Evolutionary conservation across 1,139 yeast species (phyloP), one percentile per base, ranked within the genome.

Genomic region (Yamadazyma triangularis): DNA sequence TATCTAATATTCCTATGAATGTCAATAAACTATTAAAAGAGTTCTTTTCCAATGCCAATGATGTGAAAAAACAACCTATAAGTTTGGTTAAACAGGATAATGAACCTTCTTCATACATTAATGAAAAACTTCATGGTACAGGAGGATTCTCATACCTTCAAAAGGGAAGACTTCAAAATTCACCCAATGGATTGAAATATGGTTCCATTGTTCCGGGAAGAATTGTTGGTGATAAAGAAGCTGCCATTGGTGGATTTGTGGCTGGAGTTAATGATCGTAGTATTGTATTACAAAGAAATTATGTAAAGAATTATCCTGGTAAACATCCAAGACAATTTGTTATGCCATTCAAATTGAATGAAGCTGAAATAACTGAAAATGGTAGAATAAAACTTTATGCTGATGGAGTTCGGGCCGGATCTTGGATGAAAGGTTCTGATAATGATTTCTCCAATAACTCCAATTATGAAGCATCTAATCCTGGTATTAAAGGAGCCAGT

Each of bases 161-260:
- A 43, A 73, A 72, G 41, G 95, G 95, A 6, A 72, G 88, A 52
- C 63, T 86, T 29, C 53, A 68, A 40, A 84, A 81, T 56, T 71
- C 88, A 2, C 94, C 95, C 20, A 74, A 80, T 44, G 96, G 96
- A 28, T 60, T 80, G 24, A 63, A 70, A 33, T 66, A 74, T 35
- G 75, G 76, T 22, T 64, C 65, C 34, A 64, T 80, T 23, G 79
- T 77, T 10, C 83, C 84, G 11, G 95, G 93, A 39, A 78, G 96
- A 63, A 60, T 75, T 27, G 62, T 82, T 24, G 70, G 64, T 30
- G 58, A 62, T 28, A 64, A 71, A 36, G 70, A 67, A 31, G 80
- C 79, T 18, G 89, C 86, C 7, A 66, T 82, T 42, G 93, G 84
- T 48, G 95, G 95, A n/a, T 82, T 84, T 43, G 67, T 80, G 26